Evolutionary conservation across 2,329 filamentous ascomycete species (phyloP).

Genomic region (Orbilia ellipsospora): DNA sequence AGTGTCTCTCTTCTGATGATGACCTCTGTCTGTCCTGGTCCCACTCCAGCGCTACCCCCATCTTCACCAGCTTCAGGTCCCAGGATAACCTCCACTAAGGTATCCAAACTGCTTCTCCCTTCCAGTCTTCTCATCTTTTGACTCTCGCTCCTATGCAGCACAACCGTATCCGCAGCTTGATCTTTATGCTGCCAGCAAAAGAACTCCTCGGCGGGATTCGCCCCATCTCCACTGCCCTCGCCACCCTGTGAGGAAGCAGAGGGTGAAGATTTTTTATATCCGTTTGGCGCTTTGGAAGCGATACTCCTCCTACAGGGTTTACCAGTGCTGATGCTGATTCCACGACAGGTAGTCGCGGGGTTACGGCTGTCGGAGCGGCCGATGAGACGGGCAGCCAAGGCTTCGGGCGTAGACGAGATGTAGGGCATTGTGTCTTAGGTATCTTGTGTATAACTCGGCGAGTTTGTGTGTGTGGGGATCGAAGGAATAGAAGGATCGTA

Average conservation of each 20-base stretch:
- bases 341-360: slow-evolving; percentile 84
- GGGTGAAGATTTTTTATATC: slow-evolving; percentile 58
- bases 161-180: slow-evolving; percentile 73
- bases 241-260: slow-evolving; percentile 56
- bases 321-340: slow-evolving; percentile 80
- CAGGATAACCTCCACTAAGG: slow-evolving; percentile 69
- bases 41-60: slow-evolving; percentile 50
- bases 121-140: slow-evolving; percentile 68
- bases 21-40: slow-evolving; percentile 52
- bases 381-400: slow-evolving; percentile 69
- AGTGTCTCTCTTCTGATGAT: slow-evolving; percentile 58
- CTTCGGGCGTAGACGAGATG: slow-evolving; percentile 79
- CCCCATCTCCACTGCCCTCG: slow-evolving; percentile 60
- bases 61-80: slow-evolving; percentile 56
- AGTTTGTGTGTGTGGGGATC: not conserved
- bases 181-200: slow-evolving; percentile 98
- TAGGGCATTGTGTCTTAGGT: slow-evolving; percentile 69
- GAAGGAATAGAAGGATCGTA: not conserved
- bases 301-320: slow-evolving; percentile 82
- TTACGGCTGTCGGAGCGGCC: slow-evolving; percentile 86
- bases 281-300: slow-evolving; percentile 63
- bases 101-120: slow-evolving; percentile 83
- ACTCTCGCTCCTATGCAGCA: slow-evolving; percentile 61
- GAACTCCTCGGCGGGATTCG: slow-evolving; percentile 70
- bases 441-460: not conserved